Evolutionary conservation across 768 basidiomycete genomes (phyloP), one percentile per base, ranked within the genome.

Genomic region (Daedaleopsis nitida): DNA sequence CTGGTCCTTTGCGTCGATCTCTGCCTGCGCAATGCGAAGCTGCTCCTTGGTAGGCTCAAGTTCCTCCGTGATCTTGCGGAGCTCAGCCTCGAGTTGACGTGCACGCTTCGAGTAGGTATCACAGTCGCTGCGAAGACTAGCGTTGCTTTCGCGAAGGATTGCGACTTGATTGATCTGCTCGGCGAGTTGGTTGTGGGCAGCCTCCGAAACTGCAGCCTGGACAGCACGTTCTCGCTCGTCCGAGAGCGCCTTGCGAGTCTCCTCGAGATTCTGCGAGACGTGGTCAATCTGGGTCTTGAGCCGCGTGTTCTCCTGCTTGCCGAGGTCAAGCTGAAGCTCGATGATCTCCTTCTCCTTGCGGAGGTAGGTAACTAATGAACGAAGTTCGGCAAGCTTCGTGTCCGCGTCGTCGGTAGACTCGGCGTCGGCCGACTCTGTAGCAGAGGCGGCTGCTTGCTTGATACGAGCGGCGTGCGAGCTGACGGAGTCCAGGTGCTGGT

Each of bases 341-440:
- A 92, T 88, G 55, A 96, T 93, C 71, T 95, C 92, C 75, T 96
- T 94, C 79, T 95, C 94, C 69, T 89, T 92, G 44, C 94, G 83
- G 37, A 96, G 77, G 73, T 91, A 95, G 2, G 86, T 81, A 45
- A 94, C 86, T 27, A 94, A 88, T 17, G 88, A 83, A 32, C 89
- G 88, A 21, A 94, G 75, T 65, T 93, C 91, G 0, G 87, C 79
- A 11, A 91, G 65, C 69, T 91, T 88, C 1, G 79, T 79, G 63
- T 91, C 89, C 3, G 76, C 68, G 60, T 87, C 85, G 17, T 80
- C 85, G 10, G 74, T 59, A 0, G 73, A 68, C 19, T 84, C 84
- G 21, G 66, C 76, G 47, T 84, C 86, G 5, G 71, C 78, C 3
- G 76, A 62, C 21, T 73, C 73, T 1, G 75, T 67, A 6, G 78